A percentile compares a stretch with the other conserved stretches of the same genome.
phyloP scores from a whole-genome alignment of 2,329 filamentous ascomycete species.

The Bimuria novae-zelandiae region DNA sequence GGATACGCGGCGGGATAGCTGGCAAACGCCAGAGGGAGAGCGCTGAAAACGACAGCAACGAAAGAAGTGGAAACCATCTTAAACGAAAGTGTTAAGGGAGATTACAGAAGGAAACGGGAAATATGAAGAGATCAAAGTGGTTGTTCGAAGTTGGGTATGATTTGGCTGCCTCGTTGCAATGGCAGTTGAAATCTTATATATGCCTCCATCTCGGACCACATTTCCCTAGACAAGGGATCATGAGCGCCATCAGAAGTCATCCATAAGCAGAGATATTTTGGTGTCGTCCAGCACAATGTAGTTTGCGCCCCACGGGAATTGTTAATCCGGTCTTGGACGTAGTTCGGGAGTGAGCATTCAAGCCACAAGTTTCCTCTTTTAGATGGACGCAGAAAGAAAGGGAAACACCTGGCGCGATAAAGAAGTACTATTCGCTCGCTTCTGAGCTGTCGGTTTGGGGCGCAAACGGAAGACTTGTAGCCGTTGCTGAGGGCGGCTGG shows the following conservation, averaged over 20 bases:
- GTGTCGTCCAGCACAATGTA: slow-evolving; percentile 2
- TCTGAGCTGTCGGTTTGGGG: slow-evolving; percentile 4
- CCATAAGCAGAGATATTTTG: slow-evolving; percentile 16
- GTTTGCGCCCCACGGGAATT: slow-evolving; percentile 20
- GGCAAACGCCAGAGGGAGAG: slow-evolving; percentile 23
- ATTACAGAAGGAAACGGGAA: slow-evolving; percentile 4
- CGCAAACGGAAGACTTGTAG: slow-evolving; percentile 13
- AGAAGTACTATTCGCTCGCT: slow-evolving; percentile 7
- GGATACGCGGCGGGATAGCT: slow-evolving; percentile 13
- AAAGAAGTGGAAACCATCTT: slow-evolving; percentile 23
- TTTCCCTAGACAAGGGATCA: background rate
- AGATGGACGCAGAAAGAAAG: background rate
- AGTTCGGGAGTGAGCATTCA: background rate
- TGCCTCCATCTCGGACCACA: slow-evolving; percentile 9
- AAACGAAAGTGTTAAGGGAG: background rate
- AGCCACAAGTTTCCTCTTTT: slow-evolving; percentile 6
- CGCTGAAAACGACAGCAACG: slow-evolving; percentile 18
- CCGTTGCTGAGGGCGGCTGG: slow-evolving; percentile 15
- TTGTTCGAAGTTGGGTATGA: slow-evolving; percentile 1
- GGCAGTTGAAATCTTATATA: slow-evolving; percentile 6
- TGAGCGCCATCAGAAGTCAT: background rate
- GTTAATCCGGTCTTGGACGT: slow-evolving; percentile 13
- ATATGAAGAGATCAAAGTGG: slow-evolving; percentile 4
- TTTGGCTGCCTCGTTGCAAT: slow-evolving; percentile 2
- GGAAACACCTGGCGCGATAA: background rate